Evolutionary conservation across 2,329 filamentous ascomycete genomes (phyloP), one percentile per base, ranked within the genome.

Genomic region (Fusarium continuum): DNA sequence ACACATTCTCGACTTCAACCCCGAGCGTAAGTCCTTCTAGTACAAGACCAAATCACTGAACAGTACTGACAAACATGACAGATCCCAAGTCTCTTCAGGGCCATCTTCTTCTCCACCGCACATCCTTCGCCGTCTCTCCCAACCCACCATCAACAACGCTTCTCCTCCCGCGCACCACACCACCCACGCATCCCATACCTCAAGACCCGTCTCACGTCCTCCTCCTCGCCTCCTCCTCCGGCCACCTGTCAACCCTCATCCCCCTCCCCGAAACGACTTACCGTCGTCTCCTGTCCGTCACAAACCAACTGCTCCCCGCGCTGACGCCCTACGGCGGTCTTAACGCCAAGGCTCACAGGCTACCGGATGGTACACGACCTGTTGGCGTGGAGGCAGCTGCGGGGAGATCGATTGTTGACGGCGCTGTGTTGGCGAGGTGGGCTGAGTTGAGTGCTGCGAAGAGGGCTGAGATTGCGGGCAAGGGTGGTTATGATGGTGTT

Each of bases 41-140:
- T 16, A 8, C 31, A n/a, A n/a, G n/a, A 14, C 8, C 8, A 4
- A 16, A 9, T 6, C 13, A 7, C 20, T 17, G 5, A 25, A 9
- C 20, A 4, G 29, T 41, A 41, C 70, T 77, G 65, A 78, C 68
- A 38, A n/a, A 32, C 2, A 32, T 3, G 2, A 51, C 67, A 96
- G 93, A 98, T 73, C 94, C 94, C 14, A 96, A 96, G 80, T 96
- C 93, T 7, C 87, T 97, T 28, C 91, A 94, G 54, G 95, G 95
- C 43, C 90, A 93, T 70, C 86, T 93, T 34, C 85, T 99, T 20
- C 85, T 99, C 8, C 92, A 94, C 76, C 88, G 91, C 57, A 92
- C 91, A 48, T 91, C 92, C 55, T 98, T 99, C 79, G 90, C 93
- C 73, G 88, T 91, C 0, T 93, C 92, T 31, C 87, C 86, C 16